Evolutionary conservation across 2,329 filamentous ascomycete species (phyloP).

Genomic region (Ascochyta koolunga): DNA sequence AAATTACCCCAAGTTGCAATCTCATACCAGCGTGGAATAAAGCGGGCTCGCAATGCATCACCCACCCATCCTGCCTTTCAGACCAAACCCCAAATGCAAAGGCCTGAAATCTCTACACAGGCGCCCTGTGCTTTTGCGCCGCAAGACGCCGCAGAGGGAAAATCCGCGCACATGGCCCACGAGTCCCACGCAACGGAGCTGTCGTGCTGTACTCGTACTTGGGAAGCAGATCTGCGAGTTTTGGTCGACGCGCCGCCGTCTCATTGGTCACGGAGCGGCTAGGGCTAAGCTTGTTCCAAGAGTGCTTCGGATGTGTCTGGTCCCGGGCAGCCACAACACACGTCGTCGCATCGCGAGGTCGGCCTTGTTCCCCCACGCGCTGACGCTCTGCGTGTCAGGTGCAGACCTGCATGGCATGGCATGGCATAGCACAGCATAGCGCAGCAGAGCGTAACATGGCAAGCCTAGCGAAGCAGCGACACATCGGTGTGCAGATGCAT

Average conservation of each 20-base stretch:
- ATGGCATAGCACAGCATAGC: no score
- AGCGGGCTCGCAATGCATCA: conserved; percentile 10
- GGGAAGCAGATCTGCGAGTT: conserved; percentile 9
- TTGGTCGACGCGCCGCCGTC: conserved; percentile 5
- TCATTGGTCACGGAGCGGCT: conserved; percentile 28
- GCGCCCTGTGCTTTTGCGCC: conserved; percentile 10
- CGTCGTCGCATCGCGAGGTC: conserved; percentile 27
- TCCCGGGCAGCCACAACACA: conserved; percentile 41
- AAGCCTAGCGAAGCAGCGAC: background rate
- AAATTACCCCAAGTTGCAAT: conserved; percentile 8
- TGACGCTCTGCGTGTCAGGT: conserved; percentile 12
- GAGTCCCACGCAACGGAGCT: conserved; percentile 1
- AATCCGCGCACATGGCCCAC: conserved; percentile 5
- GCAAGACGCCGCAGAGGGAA: conserved; percentile 6
- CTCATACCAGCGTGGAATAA: conserved; percentile 3
- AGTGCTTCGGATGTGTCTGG: conserved; percentile 40
- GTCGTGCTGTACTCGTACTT: conserved; percentile 7
- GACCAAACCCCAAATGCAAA: conserved; percentile 11
- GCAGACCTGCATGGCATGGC: background rate
- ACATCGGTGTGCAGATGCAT: conserved; percentile 3
- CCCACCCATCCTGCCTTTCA: conserved; percentile 4
- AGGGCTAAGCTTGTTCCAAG: conserved; percentile 43
- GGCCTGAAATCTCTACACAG: conserved; percentile 12
- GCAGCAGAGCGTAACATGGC: background rate
- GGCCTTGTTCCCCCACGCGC: conserved; percentile 1